Conservation (phyloP, 805 yeast genomes). For the Barnettozyma californica region DNA sequence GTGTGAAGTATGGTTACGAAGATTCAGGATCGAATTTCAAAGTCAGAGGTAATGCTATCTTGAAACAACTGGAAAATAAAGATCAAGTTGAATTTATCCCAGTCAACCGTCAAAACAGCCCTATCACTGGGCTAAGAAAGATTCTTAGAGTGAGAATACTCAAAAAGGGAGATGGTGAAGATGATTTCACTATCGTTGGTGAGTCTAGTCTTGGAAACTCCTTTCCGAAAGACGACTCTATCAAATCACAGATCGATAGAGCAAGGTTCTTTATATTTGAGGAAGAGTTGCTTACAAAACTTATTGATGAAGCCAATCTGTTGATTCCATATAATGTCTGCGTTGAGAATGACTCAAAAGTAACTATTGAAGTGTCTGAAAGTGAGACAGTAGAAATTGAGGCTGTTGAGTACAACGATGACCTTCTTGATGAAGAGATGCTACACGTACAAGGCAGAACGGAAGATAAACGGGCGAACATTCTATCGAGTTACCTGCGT, state of each 20-base stretch:
- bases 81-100: constrained; percentile 38
- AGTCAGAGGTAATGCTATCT: constrained; percentile 64
- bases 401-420: constrained; percentile 40
- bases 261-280: constrained; percentile 80
- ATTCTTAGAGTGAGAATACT: constrained; percentile 56
- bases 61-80: constrained; percentile 42
- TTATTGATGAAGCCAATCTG: constrained; percentile 68
- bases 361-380: constrained; percentile 53
- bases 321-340: constrained; percentile 66
- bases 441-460: constrained; percentile 26
- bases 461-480: constrained; percentile 32
- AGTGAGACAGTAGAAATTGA: constrained; percentile 71
- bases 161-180: constrained; percentile 45
- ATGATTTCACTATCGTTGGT: constrained; percentile 51
- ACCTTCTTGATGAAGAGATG: constrained; percentile 31
- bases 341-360: constrained; percentile 55
- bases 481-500: constrained; percentile 29
- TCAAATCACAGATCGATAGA: constrained; percentile 52
- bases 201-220: constrained; percentile 35
- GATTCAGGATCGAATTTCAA: constrained; percentile 80
- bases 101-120: constrained; percentile 21
- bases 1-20: constrained; percentile 85
- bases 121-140: constrained; percentile 34
- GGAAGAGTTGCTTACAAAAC: constrained; percentile 77
- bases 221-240: constrained; percentile 28